Percentiles rank a stretch among this genome's conserved stretches.
Conservation (phyloP, 352 stramenopile species). For the Pythium grandisporangium region DNA sequence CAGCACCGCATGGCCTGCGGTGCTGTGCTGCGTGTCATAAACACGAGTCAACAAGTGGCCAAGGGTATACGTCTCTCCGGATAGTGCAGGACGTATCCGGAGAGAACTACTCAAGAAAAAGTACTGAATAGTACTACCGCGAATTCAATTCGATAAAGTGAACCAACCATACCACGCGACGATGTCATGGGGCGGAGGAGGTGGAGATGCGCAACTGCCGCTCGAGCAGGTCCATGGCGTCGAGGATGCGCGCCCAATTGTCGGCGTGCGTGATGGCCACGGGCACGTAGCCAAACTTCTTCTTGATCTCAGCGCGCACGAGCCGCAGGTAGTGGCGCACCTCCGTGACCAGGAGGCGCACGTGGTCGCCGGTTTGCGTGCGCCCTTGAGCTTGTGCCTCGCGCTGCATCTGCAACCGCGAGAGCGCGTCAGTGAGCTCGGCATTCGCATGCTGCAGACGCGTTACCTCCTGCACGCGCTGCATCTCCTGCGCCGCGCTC, state of each 20-base stretch:
- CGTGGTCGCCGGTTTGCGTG: constrained; percentile 26
- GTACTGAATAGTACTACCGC: too few relatives aligned
- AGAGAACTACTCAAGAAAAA: too few relatives aligned
- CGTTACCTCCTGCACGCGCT: constrained; percentile 9
- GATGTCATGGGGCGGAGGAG: background rate
- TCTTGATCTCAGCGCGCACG: constrained; percentile 63
- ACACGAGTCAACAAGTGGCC: too few relatives aligned
- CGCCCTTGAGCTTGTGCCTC: constrained; percentile 17
- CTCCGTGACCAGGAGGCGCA: constrained; percentile 43
- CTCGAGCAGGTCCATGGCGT: constrained; percentile 46
- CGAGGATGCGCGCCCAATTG: constrained; percentile 45
- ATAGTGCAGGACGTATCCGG: too few relatives aligned
- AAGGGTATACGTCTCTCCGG: too few relatives aligned
- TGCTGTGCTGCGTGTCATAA: too few relatives aligned
- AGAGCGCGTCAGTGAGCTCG: constrained; percentile 13
- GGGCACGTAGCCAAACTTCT: constrained; percentile 73
- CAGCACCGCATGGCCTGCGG: too few relatives aligned
- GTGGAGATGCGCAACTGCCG: constrained; percentile 13
- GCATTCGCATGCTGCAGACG: constrained; percentile 7
- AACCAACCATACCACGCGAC: too few relatives aligned
- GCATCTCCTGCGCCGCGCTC: constrained; percentile 18
- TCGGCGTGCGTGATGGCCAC: constrained; percentile 61
- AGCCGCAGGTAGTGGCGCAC: constrained; percentile 62
- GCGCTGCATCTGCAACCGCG: constrained; percentile 4
- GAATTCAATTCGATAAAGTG: too few relatives aligned